Evolutionary conservation across 305 asterid species (phyloP).

Genomic region (Solanum hybrid): DNA sequence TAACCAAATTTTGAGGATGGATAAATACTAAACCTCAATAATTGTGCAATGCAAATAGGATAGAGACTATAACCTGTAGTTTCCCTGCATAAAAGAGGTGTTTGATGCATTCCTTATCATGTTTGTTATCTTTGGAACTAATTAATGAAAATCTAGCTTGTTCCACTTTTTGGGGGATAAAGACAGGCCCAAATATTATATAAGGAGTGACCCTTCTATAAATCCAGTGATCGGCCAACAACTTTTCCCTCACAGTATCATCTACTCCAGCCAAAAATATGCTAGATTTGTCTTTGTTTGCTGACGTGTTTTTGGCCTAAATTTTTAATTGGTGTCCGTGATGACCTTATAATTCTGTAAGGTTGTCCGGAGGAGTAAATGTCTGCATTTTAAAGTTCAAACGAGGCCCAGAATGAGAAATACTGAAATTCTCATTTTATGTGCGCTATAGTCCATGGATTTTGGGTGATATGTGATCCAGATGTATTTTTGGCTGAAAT

Average conservation of each 20-base stretch:
- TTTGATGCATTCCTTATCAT: background rate
- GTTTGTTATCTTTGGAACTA: background rate
- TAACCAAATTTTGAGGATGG: background rate
- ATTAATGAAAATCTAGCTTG: too few species aligned
- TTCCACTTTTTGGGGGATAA: background rate
- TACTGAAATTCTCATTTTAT: too few species aligned
- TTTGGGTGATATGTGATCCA: too few species aligned
- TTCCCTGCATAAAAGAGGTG: background rate
- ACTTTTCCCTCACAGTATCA: background rate
- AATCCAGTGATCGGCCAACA: too few species aligned
- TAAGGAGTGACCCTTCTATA: background rate
- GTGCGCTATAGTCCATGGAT: too few species aligned
- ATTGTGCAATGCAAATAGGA: background rate
- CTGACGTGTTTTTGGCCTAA: too few species aligned
- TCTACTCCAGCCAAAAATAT: background rate
- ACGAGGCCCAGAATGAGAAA: too few species aligned
- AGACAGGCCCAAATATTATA: background rate
- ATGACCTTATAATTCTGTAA: too few species aligned
- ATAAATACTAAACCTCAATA: background rate
- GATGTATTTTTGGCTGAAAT: too few species aligned
- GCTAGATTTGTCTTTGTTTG: background rate
- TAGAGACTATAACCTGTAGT: background rate
- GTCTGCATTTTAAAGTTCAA: too few species aligned
- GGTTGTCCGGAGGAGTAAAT: too few species aligned
- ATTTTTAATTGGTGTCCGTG: too few species aligned